Evolutionary conservation across 345 rosid species (phyloP), one percentile per base, ranked within the genome.

Genomic region (Bruguiera gymnorhiza): DNA sequence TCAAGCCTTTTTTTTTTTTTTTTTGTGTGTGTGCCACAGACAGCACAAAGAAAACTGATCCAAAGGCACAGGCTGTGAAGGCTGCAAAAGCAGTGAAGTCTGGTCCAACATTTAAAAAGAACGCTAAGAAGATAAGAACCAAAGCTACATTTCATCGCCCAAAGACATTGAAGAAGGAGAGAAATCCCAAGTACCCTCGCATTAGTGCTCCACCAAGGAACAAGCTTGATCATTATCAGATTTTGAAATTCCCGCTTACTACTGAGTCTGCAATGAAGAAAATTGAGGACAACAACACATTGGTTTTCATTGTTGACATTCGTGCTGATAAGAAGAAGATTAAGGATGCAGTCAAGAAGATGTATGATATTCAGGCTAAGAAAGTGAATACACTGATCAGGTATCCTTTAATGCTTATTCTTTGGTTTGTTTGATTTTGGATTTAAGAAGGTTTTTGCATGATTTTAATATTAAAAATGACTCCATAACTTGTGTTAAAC

Each of bases 301-400:
- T 92, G 78, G 97, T 92, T 8, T 95, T 95, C 84, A 95, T 95
- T 56, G 99, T 95, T 37, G 97, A 95, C 86, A 83, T 95, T 39
- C 96, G 96, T 74, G 96, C 99, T 5, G 93, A 87, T 79, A 92
- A 95, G 82, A 92, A 92, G 81, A 90, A 90, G 84, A 95, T 95
- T 20, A 90, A 92, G 79, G 93, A 80, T 73, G 97, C 97, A 2
- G 97, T 95, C 52, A 88, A 88, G 86, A 95, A 92, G 80, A 95
- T 95, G 97, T 88, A 92, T 9, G 97, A 92, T 63, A 92, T 95
- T 65, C 97, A 92, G 80, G 81, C 97, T 37, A 95, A 88, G 96
- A 95, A 92, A 77, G 99, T 90, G 26, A 95, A 95, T 73, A 95
- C 99, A 60, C 83, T 95, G 79, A 87, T 92, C 84, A 92, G 98